Evolutionary conservation across 2,329 filamentous ascomycete genomes (phyloP).

Genomic region (Sporothrix brunneoviolacea): DNA sequence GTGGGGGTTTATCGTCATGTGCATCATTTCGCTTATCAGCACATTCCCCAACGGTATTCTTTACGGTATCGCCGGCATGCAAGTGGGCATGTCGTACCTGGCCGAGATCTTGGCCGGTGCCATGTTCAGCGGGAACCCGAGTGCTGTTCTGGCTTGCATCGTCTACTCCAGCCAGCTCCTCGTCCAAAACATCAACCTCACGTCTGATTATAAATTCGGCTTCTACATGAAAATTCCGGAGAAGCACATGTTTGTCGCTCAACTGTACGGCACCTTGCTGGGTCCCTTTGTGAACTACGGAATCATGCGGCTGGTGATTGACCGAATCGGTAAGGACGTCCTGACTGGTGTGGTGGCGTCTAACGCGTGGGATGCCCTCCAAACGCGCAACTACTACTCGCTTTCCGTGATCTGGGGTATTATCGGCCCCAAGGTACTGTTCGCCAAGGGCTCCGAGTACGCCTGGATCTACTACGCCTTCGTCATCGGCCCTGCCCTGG

Average conservation of each 20-base stretch:
- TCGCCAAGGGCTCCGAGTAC: slow-evolving; percentile 21
- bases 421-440: slow-evolving; percentile 27
- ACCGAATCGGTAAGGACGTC: slow-evolving; percentile 20
- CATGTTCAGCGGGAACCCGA: slow-evolving; percentile 33
- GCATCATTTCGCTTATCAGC: slow-evolving; percentile 29
- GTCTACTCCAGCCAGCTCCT: slow-evolving; percentile 28
- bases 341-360: slow-evolving; percentile 21
- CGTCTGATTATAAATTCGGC: slow-evolving; percentile 31
- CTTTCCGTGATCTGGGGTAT: slow-evolving; percentile 31
- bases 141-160: slow-evolving; percentile 25
- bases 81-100: slow-evolving; percentile 33
- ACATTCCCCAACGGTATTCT: slow-evolving; percentile 34
- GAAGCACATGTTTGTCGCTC: slow-evolving; percentile 29
- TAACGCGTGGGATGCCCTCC: slow-evolving; percentile 25
- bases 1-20: slow-evolving; percentile 38
- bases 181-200: slow-evolving; percentile 28
- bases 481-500: slow-evolving; percentile 23
- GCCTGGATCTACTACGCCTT: slow-evolving; percentile 27
- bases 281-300: slow-evolving; percentile 28
- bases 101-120: slow-evolving; percentile 45
- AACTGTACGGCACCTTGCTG: slow-evolving; percentile 28
- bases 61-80: slow-evolving; percentile 26
- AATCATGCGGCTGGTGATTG: slow-evolving; percentile 25
- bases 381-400: slow-evolving; percentile 26
- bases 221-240: slow-evolving; percentile 34